Evolutionary conservation across 73 alveolate species (phyloP).

Genomic region (Paramecium bursaria): DNA sequence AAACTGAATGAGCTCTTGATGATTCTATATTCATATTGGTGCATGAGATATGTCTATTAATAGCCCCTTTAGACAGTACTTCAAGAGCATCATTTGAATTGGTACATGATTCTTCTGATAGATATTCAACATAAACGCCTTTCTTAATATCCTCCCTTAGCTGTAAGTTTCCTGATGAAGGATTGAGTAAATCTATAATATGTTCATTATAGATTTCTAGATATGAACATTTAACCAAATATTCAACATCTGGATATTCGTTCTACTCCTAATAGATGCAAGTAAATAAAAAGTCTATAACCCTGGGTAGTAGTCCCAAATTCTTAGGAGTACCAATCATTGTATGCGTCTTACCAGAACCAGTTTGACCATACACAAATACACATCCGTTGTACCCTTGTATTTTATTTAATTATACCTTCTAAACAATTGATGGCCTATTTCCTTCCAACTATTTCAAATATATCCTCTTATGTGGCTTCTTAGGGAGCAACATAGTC

Average conservation of each 20-base stretch:
- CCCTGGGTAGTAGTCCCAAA: constrained; percentile 67
- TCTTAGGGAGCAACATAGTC: constrained; percentile 41
- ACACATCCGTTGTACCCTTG: constrained; percentile 82
- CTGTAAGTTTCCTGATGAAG: constrained; percentile 72
- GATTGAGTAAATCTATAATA: constrained; percentile 90
- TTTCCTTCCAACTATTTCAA: constrained; percentile 43
- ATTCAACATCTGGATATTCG: constrained; percentile 75
- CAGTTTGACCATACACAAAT: constrained; percentile 86
- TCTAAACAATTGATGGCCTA: constrained; percentile 54
- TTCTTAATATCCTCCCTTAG: constrained; percentile 86
- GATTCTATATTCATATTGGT: constrained; percentile 92
- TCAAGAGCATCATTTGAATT: constrained; percentile 86
- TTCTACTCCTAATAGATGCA: constrained; percentile 54
- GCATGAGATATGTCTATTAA: constrained; percentile 88
- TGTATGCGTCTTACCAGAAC: constrained; percentile 85
- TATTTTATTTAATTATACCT: constrained; percentile 53
- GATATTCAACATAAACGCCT: constrained; percentile 81
- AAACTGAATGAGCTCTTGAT: constrained; percentile 96
- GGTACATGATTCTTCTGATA: constrained; percentile 82
- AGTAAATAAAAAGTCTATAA: constrained; percentile 56
- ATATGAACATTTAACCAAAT: constrained; percentile 86
- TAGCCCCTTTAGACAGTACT: constrained; percentile 88
- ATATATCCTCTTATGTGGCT: constrained; percentile 42
- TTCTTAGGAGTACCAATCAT: constrained; percentile 68
- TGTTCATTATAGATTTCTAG: constrained; percentile 93